Base-by-base conservation (phyloP, 345 rosid species). In the Rubroshorea leprosula region DNA sequence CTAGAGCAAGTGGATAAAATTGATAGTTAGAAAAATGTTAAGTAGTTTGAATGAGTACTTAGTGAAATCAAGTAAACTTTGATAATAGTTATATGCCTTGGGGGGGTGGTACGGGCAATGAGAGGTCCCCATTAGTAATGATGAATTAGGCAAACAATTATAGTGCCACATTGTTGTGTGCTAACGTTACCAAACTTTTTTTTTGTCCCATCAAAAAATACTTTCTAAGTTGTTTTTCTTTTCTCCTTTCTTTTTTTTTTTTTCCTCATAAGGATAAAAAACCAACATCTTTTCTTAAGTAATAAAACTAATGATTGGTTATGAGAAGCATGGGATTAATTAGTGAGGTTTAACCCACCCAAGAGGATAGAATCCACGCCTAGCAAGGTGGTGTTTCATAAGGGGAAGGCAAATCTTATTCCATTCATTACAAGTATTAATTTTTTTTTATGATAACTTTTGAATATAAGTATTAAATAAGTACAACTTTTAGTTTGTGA, bases 81-180 rank as follows among this genome's bases (percentile, higher is more conserved):
- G 62, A 48, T 57, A 23, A 25, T 15, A 46, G 25, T 14, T 25
- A 57, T 5, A 51, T 14, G 23, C 50, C 60, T 62, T 72, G 51
- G 70, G 46, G 55, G 58, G 43, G 16, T n/a, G 62, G 70, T 69
- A 46, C 49, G 64, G 25, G 60, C 55, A 44, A 48, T 18, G 6
- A 17, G 51, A n/a, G 64, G 71, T 43, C 54, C 66, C 74, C 57
- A 59, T 68, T 26, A 13, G 73, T 54, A 76, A 80, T 83, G 49
- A 77, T 84, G 66, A 57, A 22, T 27, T 23, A 70, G 51, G 68
- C 75, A 63, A 53, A 74, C 55, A 70, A 83, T 76, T 78, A 83
- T 80, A 62, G 57, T 73, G 41, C 51, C 78, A 56, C 80, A 70
- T 72, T 55, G 52, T 70, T 66, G 75, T 66, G 45, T 55, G 44